Base-by-base conservation (phyloP, 106 monocot species). In the Phalaenopsis equestris region DNA sequence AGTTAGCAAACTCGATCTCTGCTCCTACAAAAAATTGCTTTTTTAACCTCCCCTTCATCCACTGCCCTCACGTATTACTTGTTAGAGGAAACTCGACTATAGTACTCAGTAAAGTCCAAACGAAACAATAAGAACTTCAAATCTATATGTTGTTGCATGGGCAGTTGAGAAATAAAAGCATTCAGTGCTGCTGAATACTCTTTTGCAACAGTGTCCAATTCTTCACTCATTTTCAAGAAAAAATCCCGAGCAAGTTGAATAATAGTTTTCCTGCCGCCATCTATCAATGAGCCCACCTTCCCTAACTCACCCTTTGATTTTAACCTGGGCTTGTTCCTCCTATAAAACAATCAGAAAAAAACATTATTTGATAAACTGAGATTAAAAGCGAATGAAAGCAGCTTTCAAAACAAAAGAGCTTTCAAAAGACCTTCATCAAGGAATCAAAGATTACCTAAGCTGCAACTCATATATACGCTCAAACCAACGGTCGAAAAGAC, bases 31-130 rank as follows among this genome's bases (percentile, higher is more conserved):
- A 19, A 76, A 36, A 76, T 4, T 3, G 1, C 49, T 52, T 43
- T 2, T 75, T 46, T 75, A 19, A 72, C 4, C 43, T 19, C 3
- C 9, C 12, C 18, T 8, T 24, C 21, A 8, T 23, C 46, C 3
- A 21, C n/a, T 24, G 75, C 47, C 8, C 23, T 24, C 76, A 11
- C 19, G 43, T 74, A 6, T 76, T 80, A 90, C 83, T 65, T 85
- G 43, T 78, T 75, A 30, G 76, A 65, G 11, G 83, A 82, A 77
- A 90, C 87, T 52, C 82, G 84, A 74, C 87, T 95, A 75, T 99
- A 99, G 72, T 93, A 99, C 75, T 99, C 99, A 38, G 95, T 99
- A 77, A 99, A 99, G 82, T 99, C 91, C 57, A 99, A 81, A 18
- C 99, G 92, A 75, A 99, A 99, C 39, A 93, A 79, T 0, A 99